A percentile compares a stretch with the other conserved stretches of the same genome.
phyloP scores from a whole-genome alignment of 129 eudicot species.

The Tanacetum coccineum region DNA sequence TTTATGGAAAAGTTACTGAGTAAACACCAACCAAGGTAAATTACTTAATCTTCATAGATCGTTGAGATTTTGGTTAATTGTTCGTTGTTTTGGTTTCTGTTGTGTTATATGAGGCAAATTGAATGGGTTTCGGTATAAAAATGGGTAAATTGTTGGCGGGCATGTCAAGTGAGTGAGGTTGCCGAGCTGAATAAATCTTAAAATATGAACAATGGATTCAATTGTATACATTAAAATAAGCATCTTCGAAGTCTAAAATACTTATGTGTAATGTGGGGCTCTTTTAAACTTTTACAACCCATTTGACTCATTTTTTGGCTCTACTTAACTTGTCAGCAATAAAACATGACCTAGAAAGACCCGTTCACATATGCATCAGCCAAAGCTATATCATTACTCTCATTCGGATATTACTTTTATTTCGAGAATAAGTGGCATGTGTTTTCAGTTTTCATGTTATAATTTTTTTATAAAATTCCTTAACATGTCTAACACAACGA shows the following conservation, averaged over 20 bases:
- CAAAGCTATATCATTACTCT: not conserved
- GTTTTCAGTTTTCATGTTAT: not conserved
- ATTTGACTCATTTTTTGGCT: too few species aligned
- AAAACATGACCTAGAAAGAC: too few species aligned
- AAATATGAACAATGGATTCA: too few species aligned
- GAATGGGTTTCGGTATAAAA: not conserved
- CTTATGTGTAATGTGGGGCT: too few species aligned
- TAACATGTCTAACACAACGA: not conserved
- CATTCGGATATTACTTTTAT: not conserved
- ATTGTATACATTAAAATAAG: too few species aligned
- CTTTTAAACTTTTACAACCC: too few species aligned
- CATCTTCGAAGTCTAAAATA: too few species aligned
- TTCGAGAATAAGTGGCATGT: not conserved
- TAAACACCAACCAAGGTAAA: constrained; percentile 75
- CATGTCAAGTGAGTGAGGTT: too few species aligned
- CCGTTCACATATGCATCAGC: not conserved
- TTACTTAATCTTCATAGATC: not conserved
- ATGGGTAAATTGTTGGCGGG: too few species aligned
- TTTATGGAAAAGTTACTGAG: constrained; percentile 58
- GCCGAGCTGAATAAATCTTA: too few species aligned
- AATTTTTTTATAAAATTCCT: not conserved
- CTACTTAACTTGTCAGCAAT: too few species aligned
- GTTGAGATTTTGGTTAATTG: not conserved
- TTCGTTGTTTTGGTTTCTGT: constrained; percentile 5
- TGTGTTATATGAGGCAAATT: not conserved